Evolutionary conservation across 2,329 filamentous ascomycete genomes (phyloP).

Genomic region (Fusarium buxicola): DNA sequence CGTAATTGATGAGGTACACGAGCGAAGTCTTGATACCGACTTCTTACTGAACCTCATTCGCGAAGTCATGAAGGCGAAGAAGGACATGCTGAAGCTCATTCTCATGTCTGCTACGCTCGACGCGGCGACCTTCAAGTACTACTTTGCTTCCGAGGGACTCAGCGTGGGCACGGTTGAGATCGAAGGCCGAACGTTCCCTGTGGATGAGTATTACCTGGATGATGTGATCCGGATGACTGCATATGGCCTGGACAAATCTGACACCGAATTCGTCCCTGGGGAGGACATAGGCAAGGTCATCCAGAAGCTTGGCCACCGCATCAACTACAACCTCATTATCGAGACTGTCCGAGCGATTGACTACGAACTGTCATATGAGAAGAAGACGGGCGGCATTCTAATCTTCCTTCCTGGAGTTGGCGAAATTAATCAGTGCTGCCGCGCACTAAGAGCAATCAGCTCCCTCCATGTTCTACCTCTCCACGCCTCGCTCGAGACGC

Average conservation of each 20-base stretch:
- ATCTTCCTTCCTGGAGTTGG: slow-evolving; percentile 93
- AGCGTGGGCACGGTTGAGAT: slow-evolving; percentile 75
- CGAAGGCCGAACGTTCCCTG: slow-evolving; percentile 90
- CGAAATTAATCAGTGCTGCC: slow-evolving; percentile 88
- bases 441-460: slow-evolving; percentile 73
- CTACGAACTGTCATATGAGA: slow-evolving; percentile 71
- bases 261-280: slow-evolving; percentile 59
- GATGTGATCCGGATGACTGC: slow-evolving; percentile 90
- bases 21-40: slow-evolving; percentile 97
- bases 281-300: slow-evolving; percentile 76
- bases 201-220: slow-evolving; percentile 89
- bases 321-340: slow-evolving; percentile 90
- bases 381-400: slow-evolving; percentile 84
- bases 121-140: slow-evolving; percentile 72
- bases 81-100: slow-evolving; percentile 85
- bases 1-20: slow-evolving; percentile 96
- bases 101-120: slow-evolving; percentile 98
- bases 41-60: slow-evolving; percentile 93
- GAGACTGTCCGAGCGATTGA: slow-evolving; percentile 87
- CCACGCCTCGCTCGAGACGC: slow-evolving; percentile 90
- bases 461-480: slow-evolving; percentile 84
- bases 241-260: slow-evolving; percentile 68
- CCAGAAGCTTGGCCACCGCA: slow-evolving; percentile 79
- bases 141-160: slow-evolving; percentile 82
- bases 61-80: slow-evolving; percentile 85